phyloP scores from a whole-genome alignment of 176 grass and related monocot species.

The Eleusine coracana region DNA sequence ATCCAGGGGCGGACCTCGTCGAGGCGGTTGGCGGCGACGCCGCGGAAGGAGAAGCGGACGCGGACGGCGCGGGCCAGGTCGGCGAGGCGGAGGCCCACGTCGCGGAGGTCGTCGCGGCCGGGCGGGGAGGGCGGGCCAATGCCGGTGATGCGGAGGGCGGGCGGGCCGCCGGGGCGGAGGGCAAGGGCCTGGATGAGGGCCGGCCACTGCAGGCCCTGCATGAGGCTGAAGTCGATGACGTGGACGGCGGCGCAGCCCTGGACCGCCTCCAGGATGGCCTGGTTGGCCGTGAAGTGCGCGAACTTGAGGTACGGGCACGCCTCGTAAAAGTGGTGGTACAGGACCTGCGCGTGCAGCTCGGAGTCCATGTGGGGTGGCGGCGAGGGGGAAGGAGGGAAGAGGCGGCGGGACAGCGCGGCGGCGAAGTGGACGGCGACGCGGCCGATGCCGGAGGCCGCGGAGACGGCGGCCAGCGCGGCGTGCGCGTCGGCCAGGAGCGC shows the following conservation, averaged over 20 bases:
- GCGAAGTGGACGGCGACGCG: constrained; percentile 85
- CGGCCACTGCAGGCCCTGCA: constrained; percentile 97
- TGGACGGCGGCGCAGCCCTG: constrained; percentile 64
- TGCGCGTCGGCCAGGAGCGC: constrained; percentile 54
- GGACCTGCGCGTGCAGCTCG: constrained; percentile 41
- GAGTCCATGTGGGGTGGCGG: constrained; percentile 4
- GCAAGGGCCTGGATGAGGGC: constrained; percentile 89
- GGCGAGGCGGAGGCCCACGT: constrained; percentile 77
- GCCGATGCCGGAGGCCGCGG: constrained; percentile 64
- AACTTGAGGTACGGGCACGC: constrained; percentile 95
- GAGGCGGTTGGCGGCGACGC: constrained; percentile 74
- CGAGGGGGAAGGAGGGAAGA: constrained; percentile 40
- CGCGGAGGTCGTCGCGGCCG: constrained; percentile 76
- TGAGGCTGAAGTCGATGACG: constrained; percentile 91
- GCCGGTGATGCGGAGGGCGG: constrained; percentile 81
- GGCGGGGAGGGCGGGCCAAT: constrained; percentile 80
- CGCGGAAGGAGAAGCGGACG: constrained; percentile 87
- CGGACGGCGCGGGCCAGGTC: constrained; percentile 80
- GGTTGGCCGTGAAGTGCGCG: constrained; percentile 96
- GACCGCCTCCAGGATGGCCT: constrained; percentile 92
- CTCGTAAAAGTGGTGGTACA: constrained; percentile 97
- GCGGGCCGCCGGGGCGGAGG: constrained; percentile 78
- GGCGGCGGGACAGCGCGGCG: constrained; percentile 62
- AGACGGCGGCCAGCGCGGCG: constrained; percentile 53
- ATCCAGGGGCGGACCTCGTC: constrained; percentile 88